These are phyloP conservation scores for Aspergillus carbonarius DNA, from an alignment of 2,329 filamentous ascomycete genomes.

Conservation along the genomic window DNA sequence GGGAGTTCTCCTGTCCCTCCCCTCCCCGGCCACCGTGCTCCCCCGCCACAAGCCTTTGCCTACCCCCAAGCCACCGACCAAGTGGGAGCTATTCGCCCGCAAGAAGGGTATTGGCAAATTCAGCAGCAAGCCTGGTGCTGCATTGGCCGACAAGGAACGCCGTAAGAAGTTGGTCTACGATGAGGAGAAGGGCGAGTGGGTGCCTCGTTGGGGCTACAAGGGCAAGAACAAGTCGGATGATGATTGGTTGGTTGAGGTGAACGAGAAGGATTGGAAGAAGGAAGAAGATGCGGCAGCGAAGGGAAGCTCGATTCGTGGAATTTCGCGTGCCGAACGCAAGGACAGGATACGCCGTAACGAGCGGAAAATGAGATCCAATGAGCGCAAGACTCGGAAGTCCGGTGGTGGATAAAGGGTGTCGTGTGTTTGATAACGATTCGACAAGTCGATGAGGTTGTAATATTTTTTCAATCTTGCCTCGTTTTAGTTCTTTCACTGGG, in stretches of 20 bases:
- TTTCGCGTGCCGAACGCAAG: slow-evolving; percentile 66
- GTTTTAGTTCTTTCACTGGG: slow-evolving; percentile 20
- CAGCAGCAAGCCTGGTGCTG: slow-evolving; percentile 62
- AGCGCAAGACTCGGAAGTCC: slow-evolving; percentile 48
- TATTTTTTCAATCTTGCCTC: slow-evolving; percentile 14
- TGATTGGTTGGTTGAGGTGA: slow-evolving; percentile 91
- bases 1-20: slow-evolving; percentile 77
- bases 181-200: slow-evolving; percentile 81
- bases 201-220: slow-evolving; percentile 92
- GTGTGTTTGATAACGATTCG: slow-evolving; percentile 3
- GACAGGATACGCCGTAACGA: slow-evolving; percentile 64
- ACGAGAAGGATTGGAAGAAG: slow-evolving; percentile 70
- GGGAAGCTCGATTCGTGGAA: slow-evolving; percentile 65
- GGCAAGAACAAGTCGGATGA: slow-evolving; percentile 79
- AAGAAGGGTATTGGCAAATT: slow-evolving; percentile 91
- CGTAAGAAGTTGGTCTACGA: slow-evolving; percentile 74
- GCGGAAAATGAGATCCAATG: slow-evolving; percentile 67
- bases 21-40: slow-evolving; percentile 65
- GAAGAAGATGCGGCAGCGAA: slow-evolving; percentile 56
- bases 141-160: slow-evolving; percentile 65
- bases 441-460: slow-evolving; percentile 6
- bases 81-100: slow-evolving; percentile 93
- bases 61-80: slow-evolving; percentile 76
- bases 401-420: slow-evolving; percentile 21
- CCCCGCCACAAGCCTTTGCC: slow-evolving; percentile 93